Percentiles rank a stretch among this genome's conserved stretches.
phyloP scores from a whole-genome alignment of 2,329 filamentous ascomycete genomes.

The Fusarium sp. region DNA sequence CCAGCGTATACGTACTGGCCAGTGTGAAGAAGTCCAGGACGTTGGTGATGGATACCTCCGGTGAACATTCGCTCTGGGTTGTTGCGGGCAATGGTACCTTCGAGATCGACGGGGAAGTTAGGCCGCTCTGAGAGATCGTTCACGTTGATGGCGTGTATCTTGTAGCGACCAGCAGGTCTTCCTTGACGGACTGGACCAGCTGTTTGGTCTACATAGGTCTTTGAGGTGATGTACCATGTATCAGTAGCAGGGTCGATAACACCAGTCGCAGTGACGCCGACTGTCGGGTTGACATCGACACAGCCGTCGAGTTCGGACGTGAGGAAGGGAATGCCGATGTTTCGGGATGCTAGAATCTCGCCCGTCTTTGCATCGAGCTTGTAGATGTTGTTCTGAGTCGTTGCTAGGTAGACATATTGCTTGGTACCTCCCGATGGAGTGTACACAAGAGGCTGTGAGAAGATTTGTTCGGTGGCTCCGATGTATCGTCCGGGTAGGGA shows the following conservation, averaged over 20 bases:
- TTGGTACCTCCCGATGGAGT: constrained; percentile 58
- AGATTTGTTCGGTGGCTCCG: constrained; percentile 62
- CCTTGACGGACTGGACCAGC: constrained; percentile 48
- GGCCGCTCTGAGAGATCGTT: constrained; percentile 52
- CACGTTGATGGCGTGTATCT: constrained; percentile 53
- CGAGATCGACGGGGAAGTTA: constrained; percentile 61
- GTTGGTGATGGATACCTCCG: constrained; percentile 63
- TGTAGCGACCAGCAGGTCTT: constrained; percentile 50
- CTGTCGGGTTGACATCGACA: constrained; percentile 59
- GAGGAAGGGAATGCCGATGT: constrained; percentile 61
- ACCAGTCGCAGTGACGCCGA: constrained; percentile 59
- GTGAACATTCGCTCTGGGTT: constrained; percentile 61
- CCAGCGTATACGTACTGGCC: constrained; percentile 62
- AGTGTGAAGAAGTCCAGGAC: constrained; percentile 59
- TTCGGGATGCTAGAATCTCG: constrained; percentile 59
- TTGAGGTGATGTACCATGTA: constrained; percentile 57
- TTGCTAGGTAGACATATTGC: constrained; percentile 67
- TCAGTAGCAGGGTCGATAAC: constrained; percentile 59
- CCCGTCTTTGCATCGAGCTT: constrained; percentile 67
- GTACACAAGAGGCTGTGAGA: constrained; percentile 61
- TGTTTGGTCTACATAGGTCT: constrained; percentile 55
- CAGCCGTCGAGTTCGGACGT: constrained; percentile 61
- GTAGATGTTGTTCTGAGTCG: constrained; percentile 68
- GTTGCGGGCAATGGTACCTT: constrained; percentile 59
- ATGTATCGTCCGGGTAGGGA: constrained; percentile 63